A percentile compares a stretch with the other conserved stretches of the same genome.
These are phyloP conservation scores for Coniella vitis DNA, from an alignment of 2,329 filamentous ascomycete genomes.

Conservation along the genomic window DNA sequence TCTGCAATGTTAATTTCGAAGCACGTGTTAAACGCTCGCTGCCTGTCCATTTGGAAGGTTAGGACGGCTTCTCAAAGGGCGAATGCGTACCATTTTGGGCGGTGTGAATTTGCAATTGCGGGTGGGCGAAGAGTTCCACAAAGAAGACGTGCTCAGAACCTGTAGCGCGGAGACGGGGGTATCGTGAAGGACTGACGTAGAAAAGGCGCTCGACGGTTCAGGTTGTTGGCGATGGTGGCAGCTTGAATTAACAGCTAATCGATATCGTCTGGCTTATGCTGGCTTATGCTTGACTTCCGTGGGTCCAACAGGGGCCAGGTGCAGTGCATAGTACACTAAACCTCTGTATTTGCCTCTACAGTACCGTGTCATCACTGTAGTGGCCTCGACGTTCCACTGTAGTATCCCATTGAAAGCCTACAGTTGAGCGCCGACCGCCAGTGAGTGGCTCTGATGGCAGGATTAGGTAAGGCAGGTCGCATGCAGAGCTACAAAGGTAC, in stretches of 20 bases:
- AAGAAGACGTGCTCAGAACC: no score
- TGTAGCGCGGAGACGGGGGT: not conserved
- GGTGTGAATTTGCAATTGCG: not conserved
- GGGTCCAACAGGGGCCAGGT: not conserved
- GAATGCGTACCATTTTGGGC: slow-evolving; percentile 15
- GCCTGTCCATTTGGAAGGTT: not conserved
- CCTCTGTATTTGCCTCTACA: not conserved
- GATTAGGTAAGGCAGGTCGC: no score
- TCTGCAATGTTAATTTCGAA: slow-evolving; percentile 1
- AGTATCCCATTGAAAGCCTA: no score
- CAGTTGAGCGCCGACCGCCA: no score
- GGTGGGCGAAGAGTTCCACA: no score
- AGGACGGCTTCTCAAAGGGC: not conserved
- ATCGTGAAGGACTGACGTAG: not conserved
- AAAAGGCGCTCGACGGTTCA: not conserved
- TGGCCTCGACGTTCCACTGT: no score
- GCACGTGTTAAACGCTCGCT: slow-evolving; percentile 5
- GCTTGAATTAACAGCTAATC: slow-evolving; percentile 7
- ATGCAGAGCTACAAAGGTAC: no score
- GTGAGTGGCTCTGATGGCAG: no score
- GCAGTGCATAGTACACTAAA: not conserved
- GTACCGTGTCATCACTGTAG: no score
- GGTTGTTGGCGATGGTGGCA: slow-evolving; percentile 2
- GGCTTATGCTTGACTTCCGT: not conserved
- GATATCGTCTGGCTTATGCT: not conserved